Percentiles rank a stretch among this genome's conserved stretches.
These are phyloP conservation scores for Dictyostelium citrinum DNA, from an alignment of 78 protist species.

Conservation along the genomic window DNA sequence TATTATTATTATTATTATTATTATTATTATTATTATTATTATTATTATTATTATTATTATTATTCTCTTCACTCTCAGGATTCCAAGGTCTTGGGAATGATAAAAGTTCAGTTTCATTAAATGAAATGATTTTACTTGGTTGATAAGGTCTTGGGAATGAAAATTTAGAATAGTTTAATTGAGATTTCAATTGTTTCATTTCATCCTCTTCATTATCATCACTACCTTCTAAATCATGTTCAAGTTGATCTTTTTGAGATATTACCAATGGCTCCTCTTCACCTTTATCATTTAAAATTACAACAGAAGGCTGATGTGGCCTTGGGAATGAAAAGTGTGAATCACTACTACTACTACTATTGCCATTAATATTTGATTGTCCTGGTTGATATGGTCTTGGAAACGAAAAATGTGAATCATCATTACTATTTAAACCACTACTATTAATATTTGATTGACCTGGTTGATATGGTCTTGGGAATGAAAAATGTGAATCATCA, in stretches of 20 bases:
- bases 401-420: conserved; percentile 37
- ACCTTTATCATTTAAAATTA: neutral
- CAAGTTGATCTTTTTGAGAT: neutral
- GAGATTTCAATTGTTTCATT: neutral
- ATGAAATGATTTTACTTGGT: conserved; percentile 16
- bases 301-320: neutral
- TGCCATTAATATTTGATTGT: neutral
- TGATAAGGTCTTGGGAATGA: conserved; percentile 58
- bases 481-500: conserved; percentile 2
- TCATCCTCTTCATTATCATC: neutral
- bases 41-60: neutral
- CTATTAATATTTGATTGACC: neutral
- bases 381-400: conserved; percentile 60
- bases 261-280: neutral
- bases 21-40: too few relatives aligned
- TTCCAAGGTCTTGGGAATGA: conserved; percentile 62
- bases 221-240: neutral
- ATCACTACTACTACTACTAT: neutral
- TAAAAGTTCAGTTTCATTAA: conserved; percentile 44
- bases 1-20: neutral
- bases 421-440: neutral
- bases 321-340: conserved; percentile 7
- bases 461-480: conserved; percentile 45
- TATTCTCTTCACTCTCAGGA: neutral
- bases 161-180: neutral